Evolutionary conservation across 257 asterid species (phyloP).

Genomic region (Solanum peruvianum): DNA sequence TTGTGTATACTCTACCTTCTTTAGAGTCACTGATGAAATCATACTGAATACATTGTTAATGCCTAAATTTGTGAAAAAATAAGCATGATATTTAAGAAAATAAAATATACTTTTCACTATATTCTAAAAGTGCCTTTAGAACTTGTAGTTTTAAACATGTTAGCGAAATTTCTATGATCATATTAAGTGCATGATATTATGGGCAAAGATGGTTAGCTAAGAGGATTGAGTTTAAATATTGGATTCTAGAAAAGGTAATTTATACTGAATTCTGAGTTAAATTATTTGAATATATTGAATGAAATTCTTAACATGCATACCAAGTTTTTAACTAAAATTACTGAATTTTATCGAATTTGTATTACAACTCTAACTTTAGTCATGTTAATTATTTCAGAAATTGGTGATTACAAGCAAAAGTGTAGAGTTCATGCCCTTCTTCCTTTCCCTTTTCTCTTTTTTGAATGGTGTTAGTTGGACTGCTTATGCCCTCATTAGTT

Average conservation of each 20-base stretch:
- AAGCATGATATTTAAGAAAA: neutral
- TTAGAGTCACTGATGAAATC: too few relatives aligned
- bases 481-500: conserved; percentile 42
- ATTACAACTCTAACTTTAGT: neutral
- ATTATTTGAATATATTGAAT: neutral
- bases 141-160: neutral
- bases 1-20: neutral
- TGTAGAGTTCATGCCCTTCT: conserved; percentile 90
- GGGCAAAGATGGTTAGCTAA: neutral
- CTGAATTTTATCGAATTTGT: neutral
- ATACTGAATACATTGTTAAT: neutral
- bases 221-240: neutral
- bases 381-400: conserved; percentile 38
- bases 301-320: neutral
- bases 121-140: neutral
- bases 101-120: neutral
- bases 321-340: neutral
- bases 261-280: neutral
- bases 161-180: neutral
- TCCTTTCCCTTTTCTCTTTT: conserved; percentile 55
- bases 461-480: conserved; percentile 79
- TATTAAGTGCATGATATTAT: neutral
- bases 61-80: neutral
- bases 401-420: conserved; percentile 66
- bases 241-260: neutral